These are phyloP conservation scores for Aspergillus fumigatus DNA, from an alignment of 2,329 filamentous ascomycete genomes.

Conservation along the genomic window DNA sequence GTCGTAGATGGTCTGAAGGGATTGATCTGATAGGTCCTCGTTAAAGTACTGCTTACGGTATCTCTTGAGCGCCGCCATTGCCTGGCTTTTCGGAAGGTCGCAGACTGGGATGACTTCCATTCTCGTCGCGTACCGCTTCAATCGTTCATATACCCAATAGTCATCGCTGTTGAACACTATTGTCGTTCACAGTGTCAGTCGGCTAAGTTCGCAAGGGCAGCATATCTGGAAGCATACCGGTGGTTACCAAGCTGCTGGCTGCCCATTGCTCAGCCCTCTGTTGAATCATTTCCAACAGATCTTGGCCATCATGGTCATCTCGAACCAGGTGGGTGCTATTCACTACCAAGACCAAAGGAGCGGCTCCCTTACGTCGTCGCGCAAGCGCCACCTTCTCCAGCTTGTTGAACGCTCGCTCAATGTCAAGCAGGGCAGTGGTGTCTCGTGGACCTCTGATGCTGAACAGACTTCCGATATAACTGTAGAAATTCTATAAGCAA, in stretches of 20 bases:
- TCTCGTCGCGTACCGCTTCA: constrained; percentile 86
- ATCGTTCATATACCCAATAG: constrained; percentile 95
- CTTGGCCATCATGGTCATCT: constrained; percentile 87
- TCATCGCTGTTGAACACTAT: constrained; percentile 93
- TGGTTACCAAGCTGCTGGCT: constrained; percentile 79
- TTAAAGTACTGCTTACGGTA: constrained; percentile 77
- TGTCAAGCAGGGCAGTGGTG: constrained; percentile 86
- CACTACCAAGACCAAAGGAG: constrained; percentile 84
- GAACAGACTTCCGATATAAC: constrained; percentile 82
- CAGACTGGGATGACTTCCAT: constrained; percentile 89
- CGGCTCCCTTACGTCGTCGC: constrained; percentile 54
- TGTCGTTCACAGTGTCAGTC: constrained; percentile 1
- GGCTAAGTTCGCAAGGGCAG: not conserved
- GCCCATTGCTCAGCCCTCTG: constrained; percentile 97
- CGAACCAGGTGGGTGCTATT: constrained; percentile 89
- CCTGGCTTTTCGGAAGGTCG: constrained; percentile 74
- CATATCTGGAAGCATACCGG: constrained; percentile 35
- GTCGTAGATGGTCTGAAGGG: constrained; percentile 76
- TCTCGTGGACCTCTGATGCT: constrained; percentile 90
- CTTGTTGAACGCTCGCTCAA: constrained; percentile 96
- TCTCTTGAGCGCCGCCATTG: constrained; percentile 68
- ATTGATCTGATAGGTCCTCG: constrained; percentile 49
- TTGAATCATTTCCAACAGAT: constrained; percentile 89
- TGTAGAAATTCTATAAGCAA: constrained; percentile 17
- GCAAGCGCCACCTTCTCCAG: constrained; percentile 85